Conservation (phyloP, 805 yeast genomes). For the Wickerhamomyces subpelliculosus region DNA sequence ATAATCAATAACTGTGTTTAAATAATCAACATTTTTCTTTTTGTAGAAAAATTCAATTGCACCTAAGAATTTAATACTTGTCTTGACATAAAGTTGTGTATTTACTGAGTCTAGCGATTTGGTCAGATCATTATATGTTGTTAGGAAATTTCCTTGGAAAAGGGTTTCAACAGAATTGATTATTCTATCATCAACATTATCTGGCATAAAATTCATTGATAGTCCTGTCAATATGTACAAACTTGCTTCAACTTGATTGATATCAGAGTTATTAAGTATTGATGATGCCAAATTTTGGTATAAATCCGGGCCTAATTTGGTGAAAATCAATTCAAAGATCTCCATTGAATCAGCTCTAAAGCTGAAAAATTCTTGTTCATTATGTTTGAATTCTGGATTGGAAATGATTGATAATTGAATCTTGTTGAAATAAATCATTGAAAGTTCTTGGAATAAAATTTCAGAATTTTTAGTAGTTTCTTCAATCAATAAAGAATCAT, state of each 20-base stretch:
- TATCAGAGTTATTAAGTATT: constrained; percentile 22
- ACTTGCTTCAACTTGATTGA: constrained; percentile 50
- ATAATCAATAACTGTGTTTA: constrained; percentile 49
- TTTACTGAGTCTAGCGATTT: constrained; percentile 9
- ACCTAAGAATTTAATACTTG: constrained; percentile 52
- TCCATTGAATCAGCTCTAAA: constrained; percentile 76
- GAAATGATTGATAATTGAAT: constrained; percentile 38
- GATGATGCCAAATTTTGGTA: constrained; percentile 36
- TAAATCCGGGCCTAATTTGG: constrained; percentile 50
- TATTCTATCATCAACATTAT: constrained; percentile 20
- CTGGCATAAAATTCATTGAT: constrained; percentile 40
- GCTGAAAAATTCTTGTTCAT: constrained; percentile 46
- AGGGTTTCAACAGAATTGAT: constrained; percentile 17
- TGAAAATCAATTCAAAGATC: constrained; percentile 63
- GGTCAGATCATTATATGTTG: constrained; percentile 12
- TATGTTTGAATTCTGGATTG: constrained; percentile 25
- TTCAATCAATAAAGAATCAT: constrained; percentile 23
- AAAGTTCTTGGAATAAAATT: constrained; percentile 41
- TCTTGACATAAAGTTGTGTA: constrained; percentile 28
- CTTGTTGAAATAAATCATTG: constrained; percentile 64
- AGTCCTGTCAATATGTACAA: constrained; percentile 51
- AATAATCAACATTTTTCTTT: constrained; percentile 35
- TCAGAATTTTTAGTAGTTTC: constrained; percentile 27
- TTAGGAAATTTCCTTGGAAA: constrained; percentile 25
- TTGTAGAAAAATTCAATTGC: constrained; percentile 55